phyloP scores from a whole-genome alignment of 306 rosid genomes.

The Prunus armeniaca region DNA sequence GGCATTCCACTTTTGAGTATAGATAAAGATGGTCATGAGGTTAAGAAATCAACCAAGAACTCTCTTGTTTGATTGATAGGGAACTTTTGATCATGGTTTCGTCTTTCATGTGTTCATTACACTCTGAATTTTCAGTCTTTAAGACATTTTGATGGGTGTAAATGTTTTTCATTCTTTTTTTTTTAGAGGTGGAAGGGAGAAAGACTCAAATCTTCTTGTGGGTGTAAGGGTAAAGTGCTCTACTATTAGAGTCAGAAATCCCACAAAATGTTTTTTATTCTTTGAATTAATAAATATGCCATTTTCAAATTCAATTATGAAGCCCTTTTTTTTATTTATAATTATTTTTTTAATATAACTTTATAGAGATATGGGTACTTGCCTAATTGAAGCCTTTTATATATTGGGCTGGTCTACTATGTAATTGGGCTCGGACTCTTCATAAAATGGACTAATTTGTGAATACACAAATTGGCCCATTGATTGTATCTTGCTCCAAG shows the following conservation, averaged over 20 bases:
- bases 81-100: neutral
- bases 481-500: neutral
- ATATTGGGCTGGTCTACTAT: neutral
- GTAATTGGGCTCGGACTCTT: too few species aligned
- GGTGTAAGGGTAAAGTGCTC: neutral
- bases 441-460: neutral
- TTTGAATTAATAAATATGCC: constrained; percentile 6
- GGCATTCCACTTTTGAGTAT: constrained; percentile 52
- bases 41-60: constrained; percentile 69
- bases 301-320: neutral
- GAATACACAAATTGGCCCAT: neutral
- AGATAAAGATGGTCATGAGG: constrained; percentile 69
- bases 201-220: neutral
- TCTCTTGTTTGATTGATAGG: constrained; percentile 57
- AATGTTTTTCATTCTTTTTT: neutral
- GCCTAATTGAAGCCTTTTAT: neutral
- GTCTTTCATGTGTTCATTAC: neutral
- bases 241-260: neutral
- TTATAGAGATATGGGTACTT: neutral
- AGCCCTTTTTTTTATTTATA: neutral
- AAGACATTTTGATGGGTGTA: constrained; percentile 19
- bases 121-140: constrained; percentile 9
- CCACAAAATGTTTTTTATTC: neutral
- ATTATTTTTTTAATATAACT: too few species aligned
- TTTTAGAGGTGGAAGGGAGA: neutral